Percentiles rank a stretch among this genome's conserved stretches.
These are phyloP conservation scores for Chlorella sp. DNA, from an alignment of 139 green algal genomes.

Conservation along the genomic window DNA sequence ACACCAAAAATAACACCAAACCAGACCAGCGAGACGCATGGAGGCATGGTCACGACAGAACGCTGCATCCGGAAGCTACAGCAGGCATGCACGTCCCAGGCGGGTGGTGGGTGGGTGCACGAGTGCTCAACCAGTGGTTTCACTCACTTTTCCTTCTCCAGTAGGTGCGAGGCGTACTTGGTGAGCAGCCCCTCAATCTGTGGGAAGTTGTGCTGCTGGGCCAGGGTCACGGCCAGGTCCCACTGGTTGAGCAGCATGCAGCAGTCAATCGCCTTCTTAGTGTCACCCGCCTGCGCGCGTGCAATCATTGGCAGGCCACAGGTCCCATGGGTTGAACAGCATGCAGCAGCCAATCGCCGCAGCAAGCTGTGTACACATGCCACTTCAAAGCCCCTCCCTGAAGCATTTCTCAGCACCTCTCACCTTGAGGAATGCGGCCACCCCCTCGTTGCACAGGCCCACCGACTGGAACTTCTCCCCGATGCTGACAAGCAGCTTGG, in stretches of 20 bases:
- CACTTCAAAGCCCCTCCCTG: too few species aligned
- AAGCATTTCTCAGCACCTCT: neutral
- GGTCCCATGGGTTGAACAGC: conserved; percentile 73
- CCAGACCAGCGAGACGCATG: too few species aligned
- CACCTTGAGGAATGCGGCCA: conserved; percentile 60
- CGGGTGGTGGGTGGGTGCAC: too few species aligned
- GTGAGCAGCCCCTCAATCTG: conserved; percentile 64
- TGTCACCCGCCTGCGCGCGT: conserved; percentile 43
- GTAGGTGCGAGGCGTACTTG: conserved; percentile 66
- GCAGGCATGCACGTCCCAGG: too few species aligned
- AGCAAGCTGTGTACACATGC: too few species aligned
- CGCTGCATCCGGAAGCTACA: neutral
- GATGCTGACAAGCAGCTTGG: conserved; percentile 50
- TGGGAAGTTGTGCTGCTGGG: conserved; percentile 47
- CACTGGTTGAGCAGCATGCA: conserved; percentile 81
- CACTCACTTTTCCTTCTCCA: conserved; percentile 58
- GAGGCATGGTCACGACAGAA: neutral
- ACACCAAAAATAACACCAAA: too few species aligned
- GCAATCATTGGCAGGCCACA: neutral
- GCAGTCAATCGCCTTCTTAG: conserved; percentile 70
- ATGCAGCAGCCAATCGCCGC: conserved; percentile 74
- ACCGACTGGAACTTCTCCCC: conserved; percentile 67
- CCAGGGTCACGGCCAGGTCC: conserved; percentile 64
- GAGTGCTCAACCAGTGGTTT: neutral
- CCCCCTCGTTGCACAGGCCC: conserved; percentile 65